phyloP scores from a whole-genome alignment of 345 rosid genomes.

The Camelina neglecta region DNA sequence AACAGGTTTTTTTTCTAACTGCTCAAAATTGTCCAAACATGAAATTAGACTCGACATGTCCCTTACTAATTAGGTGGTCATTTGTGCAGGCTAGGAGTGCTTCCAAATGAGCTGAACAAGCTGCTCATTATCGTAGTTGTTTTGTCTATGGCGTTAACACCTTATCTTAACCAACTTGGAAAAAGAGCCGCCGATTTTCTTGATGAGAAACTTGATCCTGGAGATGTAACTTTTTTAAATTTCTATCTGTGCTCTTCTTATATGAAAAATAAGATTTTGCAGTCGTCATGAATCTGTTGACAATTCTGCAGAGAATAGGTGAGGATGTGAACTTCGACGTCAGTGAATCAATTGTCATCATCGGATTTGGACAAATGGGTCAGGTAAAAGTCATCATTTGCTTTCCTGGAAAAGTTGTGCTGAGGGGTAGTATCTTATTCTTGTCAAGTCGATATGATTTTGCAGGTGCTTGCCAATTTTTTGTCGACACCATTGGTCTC shows the following conservation, averaged over 20 bases:
- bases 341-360: conserved; percentile 83
- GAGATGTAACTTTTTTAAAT: conserved; percentile 19
- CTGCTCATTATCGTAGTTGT: conserved; percentile 95
- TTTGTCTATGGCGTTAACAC: conserved; percentile 96
- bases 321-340: conserved; percentile 68
- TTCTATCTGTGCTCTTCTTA: neutral
- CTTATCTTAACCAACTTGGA: conserved; percentile 84
- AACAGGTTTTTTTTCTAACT: conserved; percentile 59
- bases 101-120: conserved; percentile 97
- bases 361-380: conserved; percentile 98
- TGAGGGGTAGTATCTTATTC: neutral
- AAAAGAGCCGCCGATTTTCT: conserved; percentile 80
- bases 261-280: conserved; percentile 10
- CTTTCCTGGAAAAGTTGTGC: neutral
- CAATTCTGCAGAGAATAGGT: conserved; percentile 54
- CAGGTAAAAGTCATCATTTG: conserved; percentile 56
- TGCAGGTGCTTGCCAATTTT: conserved; percentile 92
- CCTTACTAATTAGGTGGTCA: neutral
- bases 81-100: conserved; percentile 84
- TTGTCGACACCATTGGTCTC: conserved; percentile 83
- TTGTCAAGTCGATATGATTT: conserved; percentile 2
- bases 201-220: conserved; percentile 52
- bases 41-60: neutral
- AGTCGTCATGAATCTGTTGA: neutral
- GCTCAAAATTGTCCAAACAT: conserved; percentile 15